phyloP scores from a whole-genome alignment of 495 filamentous ascomycete species.

The Neurospora terricola region DNA sequence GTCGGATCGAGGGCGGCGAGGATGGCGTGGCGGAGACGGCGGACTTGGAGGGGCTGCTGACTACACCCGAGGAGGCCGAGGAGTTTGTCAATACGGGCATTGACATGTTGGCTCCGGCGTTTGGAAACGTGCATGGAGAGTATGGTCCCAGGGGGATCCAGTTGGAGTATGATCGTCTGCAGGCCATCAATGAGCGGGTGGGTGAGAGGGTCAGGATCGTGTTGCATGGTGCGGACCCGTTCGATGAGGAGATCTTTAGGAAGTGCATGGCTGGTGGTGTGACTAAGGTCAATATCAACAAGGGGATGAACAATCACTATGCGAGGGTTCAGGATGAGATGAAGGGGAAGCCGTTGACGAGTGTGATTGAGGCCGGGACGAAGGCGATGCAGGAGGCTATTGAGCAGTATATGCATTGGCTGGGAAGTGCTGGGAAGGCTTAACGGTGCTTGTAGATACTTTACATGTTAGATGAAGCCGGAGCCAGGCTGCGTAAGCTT shows the following conservation, averaged over 20 bases:
- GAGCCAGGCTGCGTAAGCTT: background rate
- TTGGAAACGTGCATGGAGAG: slow-evolving; percentile 79
- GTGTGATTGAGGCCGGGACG: slow-evolving; percentile 63
- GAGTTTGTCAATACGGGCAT: slow-evolving; percentile 73
- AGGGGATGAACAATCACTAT: slow-evolving; percentile 67
- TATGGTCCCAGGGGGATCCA: slow-evolving; percentile 67
- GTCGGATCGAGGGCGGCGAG: slow-evolving; percentile 75
- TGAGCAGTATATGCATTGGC: slow-evolving; percentile 63
- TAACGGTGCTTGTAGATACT: slow-evolving; percentile 3
- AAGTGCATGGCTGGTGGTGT: slow-evolving; percentile 63
- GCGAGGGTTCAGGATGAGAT: slow-evolving; percentile 55
- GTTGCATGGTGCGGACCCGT: slow-evolving; percentile 71
- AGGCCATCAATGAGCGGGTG: slow-evolving; percentile 51
- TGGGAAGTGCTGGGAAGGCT: slow-evolving; percentile 58
- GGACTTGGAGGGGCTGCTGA: slow-evolving; percentile 63
- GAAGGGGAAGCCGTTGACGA: slow-evolving; percentile 57
- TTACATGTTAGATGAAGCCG: background rate
- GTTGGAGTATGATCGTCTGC: slow-evolving; percentile 61
- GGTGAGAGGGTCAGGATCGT: slow-evolving; percentile 56
- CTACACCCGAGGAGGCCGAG: slow-evolving; percentile 65
- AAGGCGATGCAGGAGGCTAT: slow-evolving; percentile 64
- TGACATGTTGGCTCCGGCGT: slow-evolving; percentile 74
- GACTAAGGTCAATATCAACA: slow-evolving; percentile 75
- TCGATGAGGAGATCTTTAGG: slow-evolving; percentile 55
- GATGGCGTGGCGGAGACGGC: slow-evolving; percentile 71